Percentiles rank a stretch among this genome's conserved stretches.
These are phyloP conservation scores for Fragilariopsis cylindrus DNA, from an alignment of 108 stramenopile species.

Conservation along the genomic window DNA sequence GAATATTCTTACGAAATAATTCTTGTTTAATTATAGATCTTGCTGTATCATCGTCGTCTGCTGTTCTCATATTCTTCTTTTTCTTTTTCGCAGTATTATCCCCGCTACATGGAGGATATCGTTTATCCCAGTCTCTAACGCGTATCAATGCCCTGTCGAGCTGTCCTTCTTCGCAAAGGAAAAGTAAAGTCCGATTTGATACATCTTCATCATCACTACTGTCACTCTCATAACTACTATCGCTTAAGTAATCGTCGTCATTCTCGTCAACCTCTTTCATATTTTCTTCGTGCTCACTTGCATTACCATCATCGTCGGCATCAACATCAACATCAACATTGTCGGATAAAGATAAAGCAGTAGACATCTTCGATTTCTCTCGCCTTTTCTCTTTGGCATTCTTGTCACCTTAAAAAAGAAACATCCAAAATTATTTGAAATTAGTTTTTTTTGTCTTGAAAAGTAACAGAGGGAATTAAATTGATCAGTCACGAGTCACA, in stretches of 20 bases:
- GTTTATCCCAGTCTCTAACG: constrained; percentile 13
- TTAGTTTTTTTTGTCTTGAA: too few species aligned
- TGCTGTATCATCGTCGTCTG: neutral
- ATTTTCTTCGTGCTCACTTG: neutral
- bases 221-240: too few species aligned
- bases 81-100: neutral
- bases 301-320: neutral
- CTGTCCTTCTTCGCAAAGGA: constrained; percentile 39
- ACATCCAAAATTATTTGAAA: too few species aligned
- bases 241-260: neutral
- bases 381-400: too few species aligned
- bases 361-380: too few species aligned
- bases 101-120: neutral
- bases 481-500: too few species aligned
- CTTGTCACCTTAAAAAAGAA: too few species aligned
- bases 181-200: constrained; percentile 17
- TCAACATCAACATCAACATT: neutral
- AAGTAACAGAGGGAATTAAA: too few species aligned
- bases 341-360: neutral
- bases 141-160: constrained; percentile 26
- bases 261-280: neutral
- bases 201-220: constrained; percentile 14
- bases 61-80: too few species aligned
- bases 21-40: constrained; percentile 1
- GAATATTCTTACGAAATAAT: neutral